These are phyloP conservation scores for Hypsizygus marmoreus DNA, from an alignment of 768 basidiomycete genomes.

Conservation along the genomic window DNA sequence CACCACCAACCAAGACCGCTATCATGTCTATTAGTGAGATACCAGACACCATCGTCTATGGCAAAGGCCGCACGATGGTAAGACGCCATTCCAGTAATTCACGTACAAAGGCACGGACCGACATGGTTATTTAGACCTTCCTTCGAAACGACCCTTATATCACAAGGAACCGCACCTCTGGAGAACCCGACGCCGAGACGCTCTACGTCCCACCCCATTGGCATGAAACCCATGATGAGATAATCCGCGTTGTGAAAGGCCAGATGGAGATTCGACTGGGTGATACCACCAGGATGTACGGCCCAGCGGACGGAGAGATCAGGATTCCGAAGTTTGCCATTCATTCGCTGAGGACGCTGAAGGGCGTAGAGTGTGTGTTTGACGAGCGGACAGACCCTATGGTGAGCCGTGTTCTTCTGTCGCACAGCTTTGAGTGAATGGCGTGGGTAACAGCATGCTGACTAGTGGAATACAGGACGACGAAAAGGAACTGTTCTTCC, in stretches of 20 bases:
- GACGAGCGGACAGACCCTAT: slow-evolving; percentile 34
- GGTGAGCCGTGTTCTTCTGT: slow-evolving; percentile 18
- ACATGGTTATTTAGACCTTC: slow-evolving; percentile 24
- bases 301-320: slow-evolving; percentile 33
- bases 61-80: slow-evolving; percentile 22
- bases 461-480: slow-evolving; percentile 21
- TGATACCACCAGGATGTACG: slow-evolving; percentile 19
- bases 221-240: slow-evolving; percentile 36
- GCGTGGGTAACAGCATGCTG: not conserved
- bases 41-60: slow-evolving; percentile 11
- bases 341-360: slow-evolving; percentile 26
- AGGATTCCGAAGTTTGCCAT: slow-evolving; percentile 27
- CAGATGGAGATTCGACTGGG: slow-evolving; percentile 30
- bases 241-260: slow-evolving; percentile 30
- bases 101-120: not conserved
- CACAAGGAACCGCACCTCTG: slow-evolving; percentile 22
- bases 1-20: too few relatives aligned
- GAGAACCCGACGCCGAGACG: slow-evolving; percentile 22
- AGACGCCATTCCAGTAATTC: not conserved
- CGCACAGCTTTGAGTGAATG: not conserved
- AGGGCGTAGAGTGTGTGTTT: slow-evolving; percentile 28
- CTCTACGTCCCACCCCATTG: slow-evolving; percentile 34
- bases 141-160: slow-evolving; percentile 31
- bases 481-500: slow-evolving; percentile 36
- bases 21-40: too few relatives aligned